Evolutionary conservation across 345 rosid species (phyloP).

Genomic region (Sisymbrium altissimum): DNA sequence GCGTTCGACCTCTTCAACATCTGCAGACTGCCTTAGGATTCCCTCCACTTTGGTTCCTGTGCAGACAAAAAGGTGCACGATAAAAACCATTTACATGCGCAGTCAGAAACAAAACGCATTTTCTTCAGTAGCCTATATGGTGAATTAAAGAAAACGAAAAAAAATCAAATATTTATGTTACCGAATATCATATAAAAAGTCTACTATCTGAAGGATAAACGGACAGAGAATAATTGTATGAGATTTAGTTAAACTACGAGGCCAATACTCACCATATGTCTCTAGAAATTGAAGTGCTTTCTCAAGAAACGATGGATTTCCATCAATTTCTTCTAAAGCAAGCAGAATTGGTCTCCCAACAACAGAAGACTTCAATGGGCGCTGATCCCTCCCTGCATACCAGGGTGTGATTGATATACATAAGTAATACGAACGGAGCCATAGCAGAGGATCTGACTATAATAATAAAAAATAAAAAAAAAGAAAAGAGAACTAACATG

Average conservation of each 20-base stretch:
- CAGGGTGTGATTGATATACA: conserved; percentile 6
- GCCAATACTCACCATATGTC: conserved; percentile 61
- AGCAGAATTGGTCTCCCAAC: conserved; percentile 98
- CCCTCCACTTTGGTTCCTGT: conserved; percentile 86
- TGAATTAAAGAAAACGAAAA: neutral
- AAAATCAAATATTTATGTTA: neutral
- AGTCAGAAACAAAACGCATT: neutral
- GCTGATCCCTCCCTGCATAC: conserved; percentile 81
- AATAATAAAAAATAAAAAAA: neutral
- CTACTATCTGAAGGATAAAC: neutral
- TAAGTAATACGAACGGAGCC: neutral
- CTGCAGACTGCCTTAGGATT: conserved; percentile 91
- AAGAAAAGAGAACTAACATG: conserved; percentile 56
- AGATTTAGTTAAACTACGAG: neutral
- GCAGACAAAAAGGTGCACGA: conserved; percentile 25
- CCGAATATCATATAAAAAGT: neutral
- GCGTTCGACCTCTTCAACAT: conserved; percentile 95
- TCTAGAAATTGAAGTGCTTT: conserved; percentile 96
- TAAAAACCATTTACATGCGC: conserved; percentile 8
- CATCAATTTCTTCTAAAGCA: conserved; percentile 98
- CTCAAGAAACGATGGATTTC: conserved; percentile 95
- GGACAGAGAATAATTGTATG: neutral
- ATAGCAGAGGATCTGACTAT: neutral
- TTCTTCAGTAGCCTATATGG: neutral
- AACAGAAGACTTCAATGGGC: conserved; percentile 81